These are phyloP conservation scores for Populus davidiana DNA, from an alignment of 345 rosid species.

Conservation along the genomic window DNA sequence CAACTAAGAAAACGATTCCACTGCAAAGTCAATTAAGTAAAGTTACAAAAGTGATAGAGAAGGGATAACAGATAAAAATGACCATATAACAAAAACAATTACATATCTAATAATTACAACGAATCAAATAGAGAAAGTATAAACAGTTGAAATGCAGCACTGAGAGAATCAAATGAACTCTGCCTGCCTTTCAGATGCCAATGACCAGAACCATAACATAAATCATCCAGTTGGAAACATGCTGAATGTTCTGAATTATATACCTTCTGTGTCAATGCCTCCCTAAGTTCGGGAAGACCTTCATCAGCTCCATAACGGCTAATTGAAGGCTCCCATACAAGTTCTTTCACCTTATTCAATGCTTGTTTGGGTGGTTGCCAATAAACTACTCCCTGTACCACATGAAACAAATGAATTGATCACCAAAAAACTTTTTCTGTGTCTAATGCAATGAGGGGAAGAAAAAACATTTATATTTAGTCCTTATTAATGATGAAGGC, in stretches of 20 bases:
- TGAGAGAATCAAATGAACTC: conserved; percentile 2
- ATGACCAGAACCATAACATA: not conserved
- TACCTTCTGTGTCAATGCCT: conserved; percentile 69
- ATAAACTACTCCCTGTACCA: conserved; percentile 74
- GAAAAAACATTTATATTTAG: not conserved
- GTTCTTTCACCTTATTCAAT: conserved; percentile 70
- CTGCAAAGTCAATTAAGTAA: too few species aligned
- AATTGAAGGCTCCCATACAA: conserved; percentile 66
- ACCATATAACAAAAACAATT: not conserved
- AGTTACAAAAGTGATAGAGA: not conserved
- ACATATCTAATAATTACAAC: not conserved
- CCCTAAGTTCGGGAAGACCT: conserved; percentile 76
- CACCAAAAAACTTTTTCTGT: not conserved
- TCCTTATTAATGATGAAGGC: not conserved
- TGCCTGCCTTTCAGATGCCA: conserved; percentile 4
- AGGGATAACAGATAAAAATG: not conserved
- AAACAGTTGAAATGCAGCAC: conserved; percentile 1
- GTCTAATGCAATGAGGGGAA: not conserved
- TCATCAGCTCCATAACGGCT: conserved; percentile 92
- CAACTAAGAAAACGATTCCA: not conserved
- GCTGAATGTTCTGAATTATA: not conserved
- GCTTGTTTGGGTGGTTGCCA: conserved; percentile 92
- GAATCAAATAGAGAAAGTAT: not conserved
- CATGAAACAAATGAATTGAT: conserved; percentile 15
- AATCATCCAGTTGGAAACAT: conserved; percentile 2